Percentiles rank a stretch among this genome's conserved stretches.
Conservation (phyloP, 352 stramenopile species). For the Aphanomyces euteiches region DNA sequence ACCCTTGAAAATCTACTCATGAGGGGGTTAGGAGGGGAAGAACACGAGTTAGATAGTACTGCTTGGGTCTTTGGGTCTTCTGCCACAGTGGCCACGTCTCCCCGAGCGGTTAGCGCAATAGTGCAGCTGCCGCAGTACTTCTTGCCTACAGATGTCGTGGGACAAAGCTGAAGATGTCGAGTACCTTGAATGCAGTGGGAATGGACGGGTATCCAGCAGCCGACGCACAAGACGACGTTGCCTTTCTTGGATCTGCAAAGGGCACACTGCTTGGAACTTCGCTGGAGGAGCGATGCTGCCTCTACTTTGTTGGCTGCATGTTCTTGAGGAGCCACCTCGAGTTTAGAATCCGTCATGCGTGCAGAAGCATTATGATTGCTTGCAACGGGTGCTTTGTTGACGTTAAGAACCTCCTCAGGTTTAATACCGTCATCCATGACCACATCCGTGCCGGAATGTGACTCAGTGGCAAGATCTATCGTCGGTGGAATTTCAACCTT, state of each 20-base stretch:
- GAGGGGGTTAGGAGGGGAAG: background rate
- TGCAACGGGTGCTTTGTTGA: too few species aligned
- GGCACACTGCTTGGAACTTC: slow-evolving; percentile 21
- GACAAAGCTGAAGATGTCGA: background rate
- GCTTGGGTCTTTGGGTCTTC: slow-evolving; percentile 1
- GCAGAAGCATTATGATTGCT: too few species aligned
- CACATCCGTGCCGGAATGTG: too few species aligned
- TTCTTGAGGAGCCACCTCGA: background rate
- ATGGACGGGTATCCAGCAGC: slow-evolving; percentile 26
- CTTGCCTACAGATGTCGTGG: background rate
- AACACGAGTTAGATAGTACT: background rate
- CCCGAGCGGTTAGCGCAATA: slow-evolving; percentile 1
- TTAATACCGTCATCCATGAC: too few species aligned
- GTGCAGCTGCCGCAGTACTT: slow-evolving; percentile 26
- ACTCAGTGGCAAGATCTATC: too few species aligned
- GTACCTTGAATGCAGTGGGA: slow-evolving; percentile 24
- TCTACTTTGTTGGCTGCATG: background rate
- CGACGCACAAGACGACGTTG: slow-evolving; percentile 15
- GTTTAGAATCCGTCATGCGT: too few species aligned
- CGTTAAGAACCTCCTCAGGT: too few species aligned
- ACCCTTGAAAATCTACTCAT: slow-evolving; percentile 18
- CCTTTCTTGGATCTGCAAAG: slow-evolving; percentile 23
- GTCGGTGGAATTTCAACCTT: too few species aligned
- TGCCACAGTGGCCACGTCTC: background rate
- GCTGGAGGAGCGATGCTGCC: background rate